These are phyloP conservation scores for Verticillium klebahnii DNA, from an alignment of 2,329 filamentous ascomycete genomes.

Conservation along the genomic window DNA sequence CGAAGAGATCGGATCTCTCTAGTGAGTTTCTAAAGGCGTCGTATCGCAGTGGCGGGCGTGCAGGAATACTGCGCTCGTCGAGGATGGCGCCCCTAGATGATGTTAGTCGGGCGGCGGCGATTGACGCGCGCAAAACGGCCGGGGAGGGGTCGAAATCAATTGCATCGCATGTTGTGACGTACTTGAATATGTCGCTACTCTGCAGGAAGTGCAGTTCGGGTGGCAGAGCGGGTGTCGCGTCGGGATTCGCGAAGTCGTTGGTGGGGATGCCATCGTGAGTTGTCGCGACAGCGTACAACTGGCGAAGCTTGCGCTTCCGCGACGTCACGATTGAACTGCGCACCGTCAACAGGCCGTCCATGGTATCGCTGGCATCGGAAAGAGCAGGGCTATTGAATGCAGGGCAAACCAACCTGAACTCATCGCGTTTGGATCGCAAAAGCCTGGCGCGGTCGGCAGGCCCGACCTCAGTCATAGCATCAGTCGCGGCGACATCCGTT, in stretches of 20 bases:
- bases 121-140: not conserved
- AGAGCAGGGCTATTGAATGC: conserved; percentile 41
- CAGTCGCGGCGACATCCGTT: conserved; percentile 66
- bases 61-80: conserved; percentile 49
- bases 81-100: conserved; percentile 18
- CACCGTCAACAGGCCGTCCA: conserved; percentile 38
- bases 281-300: conserved; percentile 59
- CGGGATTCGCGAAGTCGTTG: conserved; percentile 49
- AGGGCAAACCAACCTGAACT: conserved; percentile 50
- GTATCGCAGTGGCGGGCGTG: conserved; percentile 39
- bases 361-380: conserved; percentile 43
- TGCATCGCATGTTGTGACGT: conserved; percentile 28
- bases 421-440: conserved; percentile 60
- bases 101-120: not conserved
- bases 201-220: conserved; percentile 53
- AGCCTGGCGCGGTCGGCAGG: conserved; percentile 61
- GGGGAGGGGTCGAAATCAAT: conserved; percentile 12
- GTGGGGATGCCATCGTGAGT: conserved; percentile 38
- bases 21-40: conserved; percentile 36
- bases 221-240: conserved; percentile 47
- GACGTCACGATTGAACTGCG: conserved; percentile 69
- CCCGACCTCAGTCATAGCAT: conserved; percentile 70
- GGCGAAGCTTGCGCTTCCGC: conserved; percentile 86
- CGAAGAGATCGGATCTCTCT: conserved; percentile 19
- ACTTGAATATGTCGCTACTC: conserved; percentile 56